A percentile compares a stretch with the other conserved stretches of the same genome.
These are phyloP conservation scores for Psilocybe cyanescens DNA, from an alignment of 768 basidiomycete species.

Conservation along the genomic window DNA sequence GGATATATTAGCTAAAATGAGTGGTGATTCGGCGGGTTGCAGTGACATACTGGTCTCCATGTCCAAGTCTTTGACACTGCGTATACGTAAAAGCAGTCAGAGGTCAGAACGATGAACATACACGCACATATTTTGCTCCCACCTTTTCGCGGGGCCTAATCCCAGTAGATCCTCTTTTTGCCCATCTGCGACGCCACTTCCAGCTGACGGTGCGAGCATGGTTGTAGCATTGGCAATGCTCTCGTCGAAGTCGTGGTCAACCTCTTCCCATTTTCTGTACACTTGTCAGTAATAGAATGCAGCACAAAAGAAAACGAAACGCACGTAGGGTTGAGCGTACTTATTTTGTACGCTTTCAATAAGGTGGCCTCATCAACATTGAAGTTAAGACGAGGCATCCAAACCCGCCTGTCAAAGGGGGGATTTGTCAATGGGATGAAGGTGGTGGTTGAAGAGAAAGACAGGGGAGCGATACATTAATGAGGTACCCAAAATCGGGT, in stretches of 20 bases:
- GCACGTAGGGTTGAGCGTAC: slow-evolving; percentile 76
- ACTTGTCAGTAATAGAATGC: not conserved
- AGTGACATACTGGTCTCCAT: slow-evolving; percentile 74
- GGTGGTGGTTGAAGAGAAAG: not conserved
- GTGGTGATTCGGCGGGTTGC: not conserved
- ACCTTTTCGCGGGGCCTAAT: slow-evolving; percentile 53
- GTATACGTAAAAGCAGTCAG: not conserved
- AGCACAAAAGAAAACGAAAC: slow-evolving; percentile 10
- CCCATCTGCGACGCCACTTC: slow-evolving; percentile 52
- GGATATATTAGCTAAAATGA: not conserved
- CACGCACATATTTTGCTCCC: not conserved
- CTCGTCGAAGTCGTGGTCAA: slow-evolving; percentile 66
- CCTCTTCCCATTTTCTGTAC: slow-evolving; percentile 84
- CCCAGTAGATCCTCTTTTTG: slow-evolving; percentile 67
- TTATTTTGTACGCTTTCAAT: slow-evolving; percentile 85
- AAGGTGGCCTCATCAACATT: slow-evolving; percentile 79
- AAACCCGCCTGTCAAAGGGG: not conserved
- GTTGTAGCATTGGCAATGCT: slow-evolving; percentile 57
- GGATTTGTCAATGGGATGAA: not conserved
- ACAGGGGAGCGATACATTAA: not conserved
- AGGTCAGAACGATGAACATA: not conserved
- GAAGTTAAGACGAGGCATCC: slow-evolving; percentile 66
- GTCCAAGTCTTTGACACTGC: slow-evolving; percentile 68
- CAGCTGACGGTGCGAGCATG: slow-evolving; percentile 13
- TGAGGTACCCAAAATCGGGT: not conserved